Percentiles rank a stretch among this genome's conserved stretches.
Evolutionary conservation across 2,329 filamentous ascomycete genomes (phyloP).

Genomic region (Fusarium verrucosum): DNA sequence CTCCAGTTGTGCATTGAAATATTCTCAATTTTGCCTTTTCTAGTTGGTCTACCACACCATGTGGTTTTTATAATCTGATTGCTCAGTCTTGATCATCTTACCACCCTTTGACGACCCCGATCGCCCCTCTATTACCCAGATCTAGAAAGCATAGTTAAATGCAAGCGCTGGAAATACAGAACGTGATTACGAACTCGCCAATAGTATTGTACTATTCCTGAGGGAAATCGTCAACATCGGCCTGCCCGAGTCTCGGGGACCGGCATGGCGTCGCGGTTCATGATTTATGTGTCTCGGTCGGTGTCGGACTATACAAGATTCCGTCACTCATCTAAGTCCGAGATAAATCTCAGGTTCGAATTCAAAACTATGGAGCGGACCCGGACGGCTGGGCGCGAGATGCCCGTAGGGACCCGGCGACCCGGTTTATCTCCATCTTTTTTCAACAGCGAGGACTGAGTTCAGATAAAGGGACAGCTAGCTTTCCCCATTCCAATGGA

Average conservation of each 20-base stretch:
- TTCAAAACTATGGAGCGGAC: constrained; percentile 23
- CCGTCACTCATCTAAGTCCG: constrained; percentile 8
- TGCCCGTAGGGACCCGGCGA: constrained; percentile 17
- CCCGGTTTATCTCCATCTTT: constrained; percentile 27
- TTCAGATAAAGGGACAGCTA: constrained; percentile 4
- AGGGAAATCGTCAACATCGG: neutral
- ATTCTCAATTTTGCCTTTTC: neutral
- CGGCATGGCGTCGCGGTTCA: neutral
- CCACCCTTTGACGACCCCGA: constrained; percentile 8
- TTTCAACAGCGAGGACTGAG: constrained; percentile 10
- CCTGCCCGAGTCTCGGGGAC: neutral
- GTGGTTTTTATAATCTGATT: constrained; percentile 12
- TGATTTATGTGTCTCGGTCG: neutral
- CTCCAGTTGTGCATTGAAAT: neutral
- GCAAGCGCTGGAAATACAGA: neutral
- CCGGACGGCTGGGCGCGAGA: constrained; percentile 27
- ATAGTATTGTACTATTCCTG: constrained; percentile 1
- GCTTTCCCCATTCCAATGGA: constrained; percentile 9
- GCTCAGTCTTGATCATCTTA: constrained; percentile 29
- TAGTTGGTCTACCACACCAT: neutral
- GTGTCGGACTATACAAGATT: constrained; percentile 4
- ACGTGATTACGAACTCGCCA: neutral
- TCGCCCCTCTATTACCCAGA: constrained; percentile 19
- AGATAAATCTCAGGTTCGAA: constrained; percentile 9
- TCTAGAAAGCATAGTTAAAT: constrained; percentile 19